These are phyloP conservation scores for Hanseniaspora valbyensis DNA, from an alignment of 805 yeast species.

Conservation along the genomic window DNA sequence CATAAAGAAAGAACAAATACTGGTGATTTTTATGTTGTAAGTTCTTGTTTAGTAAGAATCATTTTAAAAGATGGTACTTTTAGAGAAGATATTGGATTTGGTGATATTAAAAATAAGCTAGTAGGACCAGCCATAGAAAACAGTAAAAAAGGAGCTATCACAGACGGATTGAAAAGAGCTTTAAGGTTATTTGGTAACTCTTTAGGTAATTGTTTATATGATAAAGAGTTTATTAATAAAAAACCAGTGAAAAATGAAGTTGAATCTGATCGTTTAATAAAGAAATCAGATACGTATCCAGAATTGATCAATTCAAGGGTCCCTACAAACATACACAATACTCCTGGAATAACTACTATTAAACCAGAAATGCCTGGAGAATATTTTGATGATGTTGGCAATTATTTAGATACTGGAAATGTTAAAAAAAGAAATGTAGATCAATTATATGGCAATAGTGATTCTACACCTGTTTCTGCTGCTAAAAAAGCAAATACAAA, in stretches of 20 bases:
- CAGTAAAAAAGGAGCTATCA: slow-evolving; percentile 72
- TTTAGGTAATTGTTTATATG: slow-evolving; percentile 75
- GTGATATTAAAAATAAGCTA: slow-evolving; percentile 62
- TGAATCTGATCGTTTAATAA: not conserved
- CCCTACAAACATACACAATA: slow-evolving; percentile 25
- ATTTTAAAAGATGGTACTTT: slow-evolving; percentile 65
- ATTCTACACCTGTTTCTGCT: not conserved
- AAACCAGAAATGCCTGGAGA: slow-evolving; percentile 23
- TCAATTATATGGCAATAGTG: not conserved
- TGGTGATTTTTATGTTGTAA: slow-evolving; percentile 51
- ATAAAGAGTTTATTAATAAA: slow-evolving; percentile 45
- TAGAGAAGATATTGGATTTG: slow-evolving; percentile 78
- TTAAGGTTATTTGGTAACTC: slow-evolving; percentile 74
- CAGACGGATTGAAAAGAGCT: slow-evolving; percentile 72
- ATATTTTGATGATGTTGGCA: not conserved
- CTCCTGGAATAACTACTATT: slow-evolving; percentile 28
- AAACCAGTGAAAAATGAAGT: not conserved
- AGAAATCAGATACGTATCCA: slow-evolving; percentile 11
- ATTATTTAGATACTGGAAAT: not conserved
- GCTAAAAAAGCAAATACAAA: not conserved
- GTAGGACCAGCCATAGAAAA: slow-evolving; percentile 73
- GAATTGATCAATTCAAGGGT: slow-evolving; percentile 36
- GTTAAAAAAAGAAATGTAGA: slow-evolving; percentile 11
- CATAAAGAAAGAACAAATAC: slow-evolving; percentile 50
- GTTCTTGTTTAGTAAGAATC: slow-evolving; percentile 63